Percentiles rank a stretch among this genome's conserved stretches.
These are phyloP conservation scores for Ophiocordyceps camponoti-leonardi DNA, from an alignment of 2,329 filamentous ascomycete genomes.

Conservation along the genomic window DNA sequence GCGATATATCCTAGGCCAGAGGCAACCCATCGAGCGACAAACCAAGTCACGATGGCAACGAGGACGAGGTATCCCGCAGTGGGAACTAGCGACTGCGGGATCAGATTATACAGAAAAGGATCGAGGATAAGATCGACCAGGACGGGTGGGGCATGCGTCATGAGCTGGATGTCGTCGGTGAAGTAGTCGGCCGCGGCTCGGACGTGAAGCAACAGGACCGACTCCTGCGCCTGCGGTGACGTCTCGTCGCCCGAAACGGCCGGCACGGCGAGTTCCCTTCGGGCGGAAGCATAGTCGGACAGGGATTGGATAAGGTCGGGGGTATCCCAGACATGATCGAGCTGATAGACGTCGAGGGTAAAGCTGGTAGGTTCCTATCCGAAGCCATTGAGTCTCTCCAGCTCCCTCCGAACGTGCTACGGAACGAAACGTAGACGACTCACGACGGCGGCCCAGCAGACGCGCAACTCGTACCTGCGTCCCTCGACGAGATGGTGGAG, in stretches of 20 bases:
- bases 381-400: neutral
- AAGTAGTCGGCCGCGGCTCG: constrained; percentile 73
- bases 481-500: constrained; percentile 52
- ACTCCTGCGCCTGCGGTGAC: constrained; percentile 11
- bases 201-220: constrained; percentile 56
- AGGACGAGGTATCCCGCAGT: constrained; percentile 51
- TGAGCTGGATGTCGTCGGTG: constrained; percentile 54
- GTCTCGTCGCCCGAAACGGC: neutral
- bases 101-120: constrained; percentile 61
- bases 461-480: constrained; percentile 73
- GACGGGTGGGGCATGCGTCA: constrained; percentile 58
- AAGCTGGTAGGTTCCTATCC: constrained; percentile 73
- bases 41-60: constrained; percentile 34
- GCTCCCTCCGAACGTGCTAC: neutral
- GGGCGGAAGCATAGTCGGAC: constrained; percentile 38
- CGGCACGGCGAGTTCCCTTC: constrained; percentile 7
- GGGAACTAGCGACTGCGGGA: constrained; percentile 62
- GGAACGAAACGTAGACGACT: constrained; percentile 18
- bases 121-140: constrained; percentile 72
- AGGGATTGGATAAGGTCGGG: constrained; percentile 49
- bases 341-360: constrained; percentile 44
- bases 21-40: constrained; percentile 20
- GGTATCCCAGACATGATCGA: constrained; percentile 42
- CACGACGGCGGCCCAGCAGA: constrained; percentile 91
- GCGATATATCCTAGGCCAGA: constrained; percentile 12